These are phyloP conservation scores for Alopecurus myosuroides DNA, from an alignment of 176 grass and related monocot species.

Conservation along the genomic window DNA sequence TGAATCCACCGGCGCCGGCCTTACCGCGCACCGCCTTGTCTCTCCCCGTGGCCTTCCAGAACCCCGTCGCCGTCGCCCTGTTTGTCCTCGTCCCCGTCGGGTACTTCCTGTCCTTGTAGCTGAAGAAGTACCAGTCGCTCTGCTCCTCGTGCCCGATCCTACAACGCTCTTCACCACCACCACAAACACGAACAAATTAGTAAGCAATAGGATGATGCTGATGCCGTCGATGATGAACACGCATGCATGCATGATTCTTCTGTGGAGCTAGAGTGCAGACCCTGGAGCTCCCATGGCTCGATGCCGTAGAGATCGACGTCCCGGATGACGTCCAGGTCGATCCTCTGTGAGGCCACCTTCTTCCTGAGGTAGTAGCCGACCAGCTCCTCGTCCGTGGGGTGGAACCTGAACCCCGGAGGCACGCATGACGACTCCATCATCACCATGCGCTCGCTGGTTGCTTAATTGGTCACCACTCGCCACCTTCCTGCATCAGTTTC, in stretches of 20 bases:
- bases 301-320: constrained; percentile 82
- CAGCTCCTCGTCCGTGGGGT: constrained; percentile 88
- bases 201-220: neutral
- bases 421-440: constrained; percentile 65
- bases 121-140: constrained; percentile 94
- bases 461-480: constrained; percentile 13
- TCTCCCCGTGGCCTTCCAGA: constrained; percentile 72
- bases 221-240: too few relatives aligned
- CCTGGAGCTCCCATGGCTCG: constrained; percentile 92
- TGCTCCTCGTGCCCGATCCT: constrained; percentile 81
- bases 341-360: constrained; percentile 76
- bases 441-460: constrained; percentile 6
- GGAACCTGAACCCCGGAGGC: constrained; percentile 88
- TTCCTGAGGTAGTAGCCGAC: constrained; percentile 89
- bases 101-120: constrained; percentile 91
- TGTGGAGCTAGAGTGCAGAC: constrained; percentile 17
- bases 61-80: too few relatives aligned
- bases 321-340: constrained; percentile 89
- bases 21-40: constrained; percentile 74
- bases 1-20: constrained; percentile 11
- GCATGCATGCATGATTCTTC: too few relatives aligned
- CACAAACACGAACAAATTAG: neutral
- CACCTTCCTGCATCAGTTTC: constrained; percentile 25
- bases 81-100: constrained; percentile 85
- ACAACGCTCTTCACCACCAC: constrained; percentile 56